phyloP scores from a whole-genome alignment of 495 filamentous ascomycete species.

The Pseudevernia furfuracea region DNA sequence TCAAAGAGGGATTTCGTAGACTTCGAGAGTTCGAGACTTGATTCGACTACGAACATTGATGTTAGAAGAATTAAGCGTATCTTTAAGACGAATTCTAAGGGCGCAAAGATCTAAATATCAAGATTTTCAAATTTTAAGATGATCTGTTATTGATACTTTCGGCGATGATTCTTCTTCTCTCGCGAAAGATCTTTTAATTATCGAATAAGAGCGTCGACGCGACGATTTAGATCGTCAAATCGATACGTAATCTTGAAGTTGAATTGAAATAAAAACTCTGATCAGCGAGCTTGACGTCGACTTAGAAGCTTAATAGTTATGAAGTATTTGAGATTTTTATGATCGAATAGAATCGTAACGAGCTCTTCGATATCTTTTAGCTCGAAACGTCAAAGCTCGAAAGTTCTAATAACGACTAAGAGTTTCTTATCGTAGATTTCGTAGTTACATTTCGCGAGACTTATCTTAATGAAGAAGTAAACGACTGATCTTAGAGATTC shows the following conservation, averaged over 20 bases:
- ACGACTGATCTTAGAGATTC: constrained; percentile 2
- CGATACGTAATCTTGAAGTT: constrained; percentile 30
- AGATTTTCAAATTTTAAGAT: not conserved
- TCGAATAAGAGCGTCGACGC: constrained; percentile 12
- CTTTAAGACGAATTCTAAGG: too few relatives aligned
- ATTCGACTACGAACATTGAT: too few relatives aligned
- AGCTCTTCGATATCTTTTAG: constrained; percentile 8
- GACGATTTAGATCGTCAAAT: constrained; percentile 15
- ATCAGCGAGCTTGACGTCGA: constrained; percentile 23
- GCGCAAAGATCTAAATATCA: too few relatives aligned
- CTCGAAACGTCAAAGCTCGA: constrained; percentile 27
- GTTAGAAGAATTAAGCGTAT: too few relatives aligned
- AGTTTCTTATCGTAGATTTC: constrained; percentile 29
- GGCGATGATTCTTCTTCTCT: not conserved
- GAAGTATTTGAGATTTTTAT: constrained; percentile 28
- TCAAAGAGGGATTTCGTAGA: too few relatives aligned
- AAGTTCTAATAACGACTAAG: constrained; percentile 23
- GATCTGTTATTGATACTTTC: constrained; percentile 1
- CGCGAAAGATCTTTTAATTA: constrained; percentile 1
- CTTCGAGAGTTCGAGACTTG: too few relatives aligned
- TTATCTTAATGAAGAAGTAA: constrained; percentile 23
- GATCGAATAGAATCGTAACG: constrained; percentile 21
- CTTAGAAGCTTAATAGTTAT: constrained; percentile 27
- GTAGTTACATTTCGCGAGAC: constrained; percentile 24
- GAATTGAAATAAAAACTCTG: constrained; percentile 27